These are phyloP conservation scores for Beverwykella pulmonaria DNA, from an alignment of 495 filamentous ascomycete genomes.

Conservation along the genomic window DNA sequence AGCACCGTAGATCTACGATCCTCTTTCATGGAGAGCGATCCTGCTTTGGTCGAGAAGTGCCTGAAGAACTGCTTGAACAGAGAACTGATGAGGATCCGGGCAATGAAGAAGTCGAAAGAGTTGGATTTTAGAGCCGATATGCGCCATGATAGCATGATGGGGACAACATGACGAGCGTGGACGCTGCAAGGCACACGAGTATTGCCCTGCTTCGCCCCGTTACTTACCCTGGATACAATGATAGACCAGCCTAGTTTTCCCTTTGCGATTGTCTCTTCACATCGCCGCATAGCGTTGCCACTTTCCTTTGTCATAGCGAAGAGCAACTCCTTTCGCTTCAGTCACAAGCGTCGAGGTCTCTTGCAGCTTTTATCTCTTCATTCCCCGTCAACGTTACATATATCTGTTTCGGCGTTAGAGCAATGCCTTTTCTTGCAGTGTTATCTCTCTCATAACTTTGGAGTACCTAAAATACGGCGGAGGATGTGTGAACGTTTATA, in stretches of 20 bases:
- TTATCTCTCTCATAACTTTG: not conserved
- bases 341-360: not conserved
- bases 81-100: constrained; percentile 17
- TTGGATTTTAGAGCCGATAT: not conserved
- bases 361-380: too few species aligned
- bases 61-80: constrained; percentile 32
- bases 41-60: constrained; percentile 27
- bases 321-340: not conserved
- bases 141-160: not conserved
- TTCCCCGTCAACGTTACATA: too few species aligned
- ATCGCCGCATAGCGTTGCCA: not conserved
- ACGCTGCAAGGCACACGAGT: not conserved
- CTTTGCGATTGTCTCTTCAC: not conserved
- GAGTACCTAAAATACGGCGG: not conserved
- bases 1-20: not conserved
- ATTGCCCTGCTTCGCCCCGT: not conserved
- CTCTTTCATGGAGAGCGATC: constrained; percentile 15
- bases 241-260: not conserved
- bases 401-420: too few species aligned
- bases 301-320: constrained; percentile 5
- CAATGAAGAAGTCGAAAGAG: constrained; percentile 5
- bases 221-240: not conserved
- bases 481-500: not conserved
- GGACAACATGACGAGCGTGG: not conserved
- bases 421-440: not conserved